Evolutionary conservation across 306 rosid species (phyloP).

Genomic region (Herpetospermum pedunculosum): DNA sequence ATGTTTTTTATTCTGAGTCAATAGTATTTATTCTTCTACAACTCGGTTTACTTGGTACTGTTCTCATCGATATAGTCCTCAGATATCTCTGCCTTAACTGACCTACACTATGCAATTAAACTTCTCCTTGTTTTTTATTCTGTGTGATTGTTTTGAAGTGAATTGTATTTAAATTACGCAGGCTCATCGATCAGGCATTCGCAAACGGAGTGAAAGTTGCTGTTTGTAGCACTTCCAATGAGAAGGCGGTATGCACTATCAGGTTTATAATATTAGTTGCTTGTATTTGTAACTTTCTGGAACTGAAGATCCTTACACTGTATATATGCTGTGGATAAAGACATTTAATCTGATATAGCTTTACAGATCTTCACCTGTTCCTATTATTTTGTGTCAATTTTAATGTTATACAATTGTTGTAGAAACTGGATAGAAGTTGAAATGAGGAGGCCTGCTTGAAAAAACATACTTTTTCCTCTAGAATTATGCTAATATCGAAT

Average conservation of each 20-base stretch:
- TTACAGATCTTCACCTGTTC: neutral
- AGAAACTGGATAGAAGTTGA: neutral
- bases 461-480: neutral
- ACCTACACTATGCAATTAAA: neutral
- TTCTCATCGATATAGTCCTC: neutral
- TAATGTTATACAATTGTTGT: neutral
- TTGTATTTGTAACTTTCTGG: constrained; percentile 7
- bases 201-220: constrained; percentile 85
- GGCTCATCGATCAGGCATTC: constrained; percentile 91
- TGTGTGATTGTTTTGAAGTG: neutral
- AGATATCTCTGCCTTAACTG: neutral
- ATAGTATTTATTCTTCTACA: neutral
- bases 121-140: neutral
- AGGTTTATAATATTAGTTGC: constrained; percentile 25
- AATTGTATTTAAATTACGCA: constrained; percentile 19
- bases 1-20: neutral
- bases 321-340: neutral
- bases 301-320: neutral
- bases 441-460: neutral
- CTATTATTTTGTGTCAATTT: neutral
- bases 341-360: neutral
- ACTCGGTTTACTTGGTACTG: neutral
- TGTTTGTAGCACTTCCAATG: constrained; percentile 96
- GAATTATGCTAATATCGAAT: neutral
- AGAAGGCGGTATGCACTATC: constrained; percentile 93